Base-by-base conservation (phyloP, 2,329 filamentous ascomycete genomes). In the Cladosporium sp. region DNA sequence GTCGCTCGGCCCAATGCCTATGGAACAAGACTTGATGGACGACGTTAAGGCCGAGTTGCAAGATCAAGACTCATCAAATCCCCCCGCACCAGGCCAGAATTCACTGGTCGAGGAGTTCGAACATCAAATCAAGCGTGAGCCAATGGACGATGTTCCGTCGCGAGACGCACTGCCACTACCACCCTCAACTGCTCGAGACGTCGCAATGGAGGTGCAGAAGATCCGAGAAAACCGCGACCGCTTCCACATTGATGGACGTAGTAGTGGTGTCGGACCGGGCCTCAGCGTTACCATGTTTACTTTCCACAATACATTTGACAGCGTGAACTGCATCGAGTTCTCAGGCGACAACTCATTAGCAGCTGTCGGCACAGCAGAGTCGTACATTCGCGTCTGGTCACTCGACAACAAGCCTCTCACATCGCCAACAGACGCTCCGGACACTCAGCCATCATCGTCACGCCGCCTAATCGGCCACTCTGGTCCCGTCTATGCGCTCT, bases 231-330 rank as follows among this genome's bases (percentile, higher is more conserved):
- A 96, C 68, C 86, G 94, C 20, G 93, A 97, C 68, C 84, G 93
- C 17, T 96, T 97, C 72, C 88, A 85, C 69, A 93, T 97, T 58
- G 90, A 96, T 59, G 85, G 87, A 19, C 84, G 89, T 34, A 93
- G 89, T 12, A 90, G 91, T 15, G 93, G 92, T 8, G 83, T 92
- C 51, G 91, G 92, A 13, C 85, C 91, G 56, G 86, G 87, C 24
- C 81, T 97, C 59, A 96, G 91, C 67, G 87, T 95, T 22, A 94
- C 90, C 78, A 97, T 97, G 89, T 97, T 95, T 71, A 99, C 94
- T 0, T 96, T 97, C 69, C 94, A 99, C 78, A 99, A 99, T 73
- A 96, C 90, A 0, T 87, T 91, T 62, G 91, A 96, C 73, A 89
- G 90, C 57, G 83, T 96, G 59, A 91, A 90, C n/a, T 96, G 90